Conservation (phyloP, 768 basidiomycete species). For the Exidia glandulosa region DNA sequence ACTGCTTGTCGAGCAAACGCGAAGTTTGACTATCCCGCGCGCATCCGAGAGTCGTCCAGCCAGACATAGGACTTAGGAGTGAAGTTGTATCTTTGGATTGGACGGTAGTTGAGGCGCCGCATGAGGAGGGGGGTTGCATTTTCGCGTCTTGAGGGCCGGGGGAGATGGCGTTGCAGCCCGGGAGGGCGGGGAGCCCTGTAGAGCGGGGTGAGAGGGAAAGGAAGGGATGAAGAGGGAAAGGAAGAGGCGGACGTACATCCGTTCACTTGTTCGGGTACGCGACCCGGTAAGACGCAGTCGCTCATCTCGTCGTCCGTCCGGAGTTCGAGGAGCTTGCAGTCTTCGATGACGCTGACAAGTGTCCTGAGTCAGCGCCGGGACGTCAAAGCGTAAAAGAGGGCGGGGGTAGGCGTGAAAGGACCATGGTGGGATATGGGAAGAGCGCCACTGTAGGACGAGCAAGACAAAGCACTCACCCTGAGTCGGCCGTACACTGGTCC, state of each 20-base stretch:
- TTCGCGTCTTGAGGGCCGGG: neutral
- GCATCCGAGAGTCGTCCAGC: neutral
- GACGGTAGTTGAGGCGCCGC: neutral
- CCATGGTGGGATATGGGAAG: slow-evolving; percentile 9
- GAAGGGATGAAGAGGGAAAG: neutral
- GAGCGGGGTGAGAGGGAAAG: no score
- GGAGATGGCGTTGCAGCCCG: slow-evolving; percentile 13
- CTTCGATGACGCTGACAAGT: neutral
- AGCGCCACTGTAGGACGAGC: no score
- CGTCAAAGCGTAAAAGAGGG: slow-evolving; percentile 2
- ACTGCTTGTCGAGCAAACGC: neutral
- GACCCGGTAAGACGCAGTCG: slow-evolving; percentile 7
- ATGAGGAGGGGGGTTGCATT: neutral
- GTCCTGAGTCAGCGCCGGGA: no score
- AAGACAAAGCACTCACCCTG: neutral
- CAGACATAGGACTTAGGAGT: neutral
- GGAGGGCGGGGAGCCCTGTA: slow-evolving; percentile 5
- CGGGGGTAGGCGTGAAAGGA: neutral
- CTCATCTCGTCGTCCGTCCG: neutral
- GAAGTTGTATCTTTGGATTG: neutral
- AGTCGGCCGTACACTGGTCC: neutral
- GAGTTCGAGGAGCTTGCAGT: slow-evolving; percentile 9
- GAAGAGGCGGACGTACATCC: neutral
- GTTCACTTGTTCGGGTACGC: slow-evolving; percentile 10
- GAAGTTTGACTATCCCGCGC: neutral